Base-by-base conservation (phyloP, 192 early-diverging fungal species). In the Lunasporangiospora selenospora region DNA sequence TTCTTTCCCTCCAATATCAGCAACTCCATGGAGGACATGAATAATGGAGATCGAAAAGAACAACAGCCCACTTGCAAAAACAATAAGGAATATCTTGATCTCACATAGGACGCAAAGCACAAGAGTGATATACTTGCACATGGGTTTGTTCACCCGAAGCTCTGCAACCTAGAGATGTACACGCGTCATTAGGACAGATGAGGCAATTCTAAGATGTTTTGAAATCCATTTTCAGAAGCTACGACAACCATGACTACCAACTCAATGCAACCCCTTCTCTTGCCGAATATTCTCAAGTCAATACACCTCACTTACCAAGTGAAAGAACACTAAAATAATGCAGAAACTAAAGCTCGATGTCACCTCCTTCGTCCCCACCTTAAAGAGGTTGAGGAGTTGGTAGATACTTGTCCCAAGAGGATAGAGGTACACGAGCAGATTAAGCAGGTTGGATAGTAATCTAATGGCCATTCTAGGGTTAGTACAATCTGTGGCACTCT, bases 1-100 rank as follows among this genome's bases (percentile, higher is more conserved):
- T n/a, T n/a, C n/a, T n/a, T n/a, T n/a, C n/a, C n/a, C n/a, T n/a
- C n/a, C n/a, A n/a, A n/a, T n/a, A n/a, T n/a, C n/a, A n/a, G 32
- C 57, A 4, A n/a, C n/a, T n/a, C n/a, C n/a, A n/a, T 34, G 31
- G 12, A 59, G 13, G 0, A 59, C 12, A n/a, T 59, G 57, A 8
- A 36, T 32, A 23, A 47, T 46, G 4, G 57, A 43, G 15, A 33
- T 30, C 12, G 52, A 8, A 21, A 53, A 53, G 6, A 37, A 32
- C 0, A 53, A 6, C 10, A 53, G 27, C 2, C 30, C 27, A 27
- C 27, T 36, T 1, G 52, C 52, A 29, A 53, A 53, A 19, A 53
- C 39, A 15, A 53, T 39, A 23, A 53, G 39, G 23, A 53, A 53
- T 4, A 32, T 37, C n/a, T 37, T 32, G 23, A 53, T 53, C 52